phyloP scores from a whole-genome alignment of 1,284 basidiomycete species.

The Naganishia sp. region DNA sequence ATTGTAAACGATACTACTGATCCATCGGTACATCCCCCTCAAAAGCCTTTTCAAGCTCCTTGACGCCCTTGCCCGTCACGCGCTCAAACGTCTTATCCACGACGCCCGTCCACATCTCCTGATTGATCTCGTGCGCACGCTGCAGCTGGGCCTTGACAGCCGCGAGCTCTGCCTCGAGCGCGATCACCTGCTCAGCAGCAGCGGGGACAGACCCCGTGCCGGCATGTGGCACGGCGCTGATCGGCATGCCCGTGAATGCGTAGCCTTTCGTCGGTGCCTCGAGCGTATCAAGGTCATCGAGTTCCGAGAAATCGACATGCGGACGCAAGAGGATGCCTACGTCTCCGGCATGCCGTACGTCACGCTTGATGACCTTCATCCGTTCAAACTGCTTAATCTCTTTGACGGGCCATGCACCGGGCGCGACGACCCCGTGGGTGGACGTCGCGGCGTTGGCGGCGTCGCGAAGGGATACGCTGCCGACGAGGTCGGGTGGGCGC shows the following conservation, averaged over 20 bases:
- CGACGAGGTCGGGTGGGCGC: conserved; percentile 78
- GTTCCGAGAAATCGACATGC: neutral
- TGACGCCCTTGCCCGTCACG: conserved; percentile 3
- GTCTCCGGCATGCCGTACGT: conserved; percentile 42
- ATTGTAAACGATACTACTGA: neutral
- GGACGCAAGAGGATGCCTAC: conserved; percentile 40
- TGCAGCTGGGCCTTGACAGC: conserved; percentile 67
- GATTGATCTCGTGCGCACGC: conserved; percentile 80
- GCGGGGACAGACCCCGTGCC: neutral
- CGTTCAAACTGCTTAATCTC: conserved; percentile 52
- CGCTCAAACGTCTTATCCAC: conserved; percentile 39
- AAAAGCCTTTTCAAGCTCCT: neutral
- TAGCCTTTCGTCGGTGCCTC: neutral
- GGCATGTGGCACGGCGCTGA: neutral
- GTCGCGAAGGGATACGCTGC: conserved; percentile 64
- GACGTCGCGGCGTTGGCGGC: conserved; percentile 55
- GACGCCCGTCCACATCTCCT: conserved; percentile 83
- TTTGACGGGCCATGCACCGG: conserved; percentile 45
- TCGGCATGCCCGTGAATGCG: conserved; percentile 4
- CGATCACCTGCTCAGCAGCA: conserved; percentile 53
- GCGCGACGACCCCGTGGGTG: conserved; percentile 28
- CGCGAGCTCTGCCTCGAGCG: conserved; percentile 70
- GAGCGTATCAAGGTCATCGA: conserved; percentile 33
- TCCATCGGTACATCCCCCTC: conserved; percentile 23
- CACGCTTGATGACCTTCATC: conserved; percentile 44